Base-by-base conservation (phyloP, 2,329 filamentous ascomycete species). In the Rhynchosporium agropyri region DNA sequence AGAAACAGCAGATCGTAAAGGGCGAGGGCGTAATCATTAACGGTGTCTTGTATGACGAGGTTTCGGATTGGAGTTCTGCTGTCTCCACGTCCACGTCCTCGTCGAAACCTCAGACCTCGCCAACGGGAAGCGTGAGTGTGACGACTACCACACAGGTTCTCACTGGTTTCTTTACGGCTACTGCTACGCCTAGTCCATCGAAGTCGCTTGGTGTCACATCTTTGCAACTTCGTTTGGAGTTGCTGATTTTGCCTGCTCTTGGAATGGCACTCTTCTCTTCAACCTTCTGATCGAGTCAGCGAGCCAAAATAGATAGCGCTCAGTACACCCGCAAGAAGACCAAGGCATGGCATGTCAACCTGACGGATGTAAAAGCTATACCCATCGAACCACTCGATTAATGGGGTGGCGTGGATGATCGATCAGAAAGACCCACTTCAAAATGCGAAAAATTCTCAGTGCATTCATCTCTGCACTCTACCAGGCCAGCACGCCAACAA, bases 1-100 rank as follows among this genome's bases (percentile, higher is more conserved):
- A 85, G 69, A 76, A 78, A 3, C 71, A 78, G 31, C 80, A 77
- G 63, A 79, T 86, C 53, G 69, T 76, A 7, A 74, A 75, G 1
- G 79, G 80, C 3, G 70, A 82, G 38, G 88, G 86, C 0, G 77
- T 81, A 2, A 79, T 88, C 49, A 80, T 86, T 67, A 85, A 87
- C 66, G 87, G 85, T 7, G 78, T 89, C 26, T 78, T 85, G 69
- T 83, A 83, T 66, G 70, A 70, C 40, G 75, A 74, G 2, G 71
- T 74, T 10, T 74, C 72, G 15, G 79, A 81, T 62, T 82, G 78
- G 77, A 72, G 66, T 46, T 70, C 68, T 9, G 56, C 60, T 20
- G 58, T 46, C 8, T 64, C 66, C 9, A 65, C 70, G 36, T 49
- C 66, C 15, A 67, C 65, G 6, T 31, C 65, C 10, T 62, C 62